These are phyloP conservation scores for Boletellus sp. DNA, from an alignment of 768 basidiomycete genomes.

Conservation along the genomic window DNA sequence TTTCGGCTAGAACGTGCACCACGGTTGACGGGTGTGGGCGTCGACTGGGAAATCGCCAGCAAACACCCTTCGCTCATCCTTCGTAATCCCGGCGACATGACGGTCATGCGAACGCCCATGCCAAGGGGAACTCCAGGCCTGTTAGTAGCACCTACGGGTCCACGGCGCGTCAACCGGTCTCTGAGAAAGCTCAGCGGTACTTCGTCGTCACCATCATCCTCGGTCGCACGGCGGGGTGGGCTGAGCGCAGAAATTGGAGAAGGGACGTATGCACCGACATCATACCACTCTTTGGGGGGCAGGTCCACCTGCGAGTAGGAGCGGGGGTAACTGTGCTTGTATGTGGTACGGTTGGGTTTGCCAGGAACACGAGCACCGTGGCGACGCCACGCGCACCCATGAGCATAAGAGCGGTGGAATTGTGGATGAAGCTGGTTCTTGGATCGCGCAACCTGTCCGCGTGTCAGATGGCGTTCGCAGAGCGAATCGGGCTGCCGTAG, in stretches of 20 bases:
- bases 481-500: neutral
- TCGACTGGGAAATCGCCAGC: constrained; percentile 10
- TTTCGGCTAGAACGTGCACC: neutral
- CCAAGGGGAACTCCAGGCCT: neutral
- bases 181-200: constrained; percentile 14
- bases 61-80: constrained; percentile 21
- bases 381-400: constrained; percentile 17
- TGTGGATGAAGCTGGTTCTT: constrained; percentile 1
- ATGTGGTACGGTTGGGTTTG: neutral
- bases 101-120: neutral
- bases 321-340: neutral
- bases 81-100: constrained; percentile 2
- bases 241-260: constrained; percentile 18
- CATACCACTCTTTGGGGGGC: constrained; percentile 10
- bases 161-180: constrained; percentile 7
- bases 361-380: constrained; percentile 16
- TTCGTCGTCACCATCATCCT: constrained; percentile 12
- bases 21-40: constrained; percentile 16
- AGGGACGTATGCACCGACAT: constrained; percentile 4
- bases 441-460: neutral
- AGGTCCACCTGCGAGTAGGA: constrained; percentile 10
- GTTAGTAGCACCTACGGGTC: neutral
- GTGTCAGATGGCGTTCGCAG: neutral
- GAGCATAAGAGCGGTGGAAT: constrained; percentile 11
- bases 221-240: constrained; percentile 14